Base-by-base conservation (phyloP, 106 monocot species). In the Dendrobium huoshanense region DNA sequence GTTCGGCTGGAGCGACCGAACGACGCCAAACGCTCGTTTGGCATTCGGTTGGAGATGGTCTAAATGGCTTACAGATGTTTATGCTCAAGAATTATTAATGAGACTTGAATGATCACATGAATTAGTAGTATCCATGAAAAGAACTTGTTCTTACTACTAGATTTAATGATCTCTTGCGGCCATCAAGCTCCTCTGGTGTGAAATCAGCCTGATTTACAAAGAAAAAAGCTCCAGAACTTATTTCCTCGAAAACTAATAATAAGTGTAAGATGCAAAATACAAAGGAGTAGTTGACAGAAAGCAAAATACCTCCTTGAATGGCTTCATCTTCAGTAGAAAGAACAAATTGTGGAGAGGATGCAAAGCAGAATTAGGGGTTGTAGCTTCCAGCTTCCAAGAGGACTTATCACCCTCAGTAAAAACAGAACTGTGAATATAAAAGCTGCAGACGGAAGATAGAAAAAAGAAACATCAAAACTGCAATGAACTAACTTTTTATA, bases 391-490 rank as follows among this genome's bases (percentile, higher is more conserved):
- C 67, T 87, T 88, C 80, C 86, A 93, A 10, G 84, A 87, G 9
- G 85, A 88, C 24, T 87, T 88, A 74, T 84, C 85, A 4, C 85
- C 87, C 56, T 80, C 84, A 1, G 85, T 83, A 75, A 96, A 93
- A 45, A 96, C 78, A 37, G 96, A 96, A 25, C 78, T 80, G 40
- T 96, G 89, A 42, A 96, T 91, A 64, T 96, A 96, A 75, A 96
- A 88, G 76, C 96, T 96, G 84, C 76, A 84, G 8, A 81, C 24
- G 64, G 19, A 79, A 48, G 48, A 79, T 24, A 80, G 31, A 2
- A 79, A 29, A 0, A 78, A 37, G 11, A 24, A 17, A 48, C 22
- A 42, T 15, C 18, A 79, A 56, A 43, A 42, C 42, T 72, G 9
- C 43, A 43, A 33, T 33, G 9, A 33, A 17, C 9, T 17, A 65